Base-by-base conservation (phyloP, 331 rosid genomes). In the Malus hybrid region DNA sequence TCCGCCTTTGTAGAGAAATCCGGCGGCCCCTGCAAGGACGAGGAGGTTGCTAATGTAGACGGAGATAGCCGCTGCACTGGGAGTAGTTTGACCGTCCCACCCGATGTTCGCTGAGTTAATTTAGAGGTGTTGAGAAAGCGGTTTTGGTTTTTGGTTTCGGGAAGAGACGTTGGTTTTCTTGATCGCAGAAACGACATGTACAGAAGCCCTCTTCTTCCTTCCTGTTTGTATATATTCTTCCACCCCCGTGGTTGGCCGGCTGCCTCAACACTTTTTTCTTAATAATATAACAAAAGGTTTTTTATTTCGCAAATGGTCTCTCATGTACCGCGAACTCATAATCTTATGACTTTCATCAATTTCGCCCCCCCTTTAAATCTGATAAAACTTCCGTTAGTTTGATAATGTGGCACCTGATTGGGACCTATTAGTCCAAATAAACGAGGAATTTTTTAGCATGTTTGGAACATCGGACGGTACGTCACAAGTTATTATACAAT, bases 21-120 rank as follows among this genome's bases (percentile, higher is more conserved):
- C 34, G 44, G 63, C 12, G 91, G 86, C 29, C 89, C 79, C 64
- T 84, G 91, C 84, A 84, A 82, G 70, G 90, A 86, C 26, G 86
- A 77, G 81, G 70, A 78, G 32, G 86, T 80, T 44, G 72, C 83
- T 57, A 83, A 73, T 76, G 84, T 82, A 74, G 68, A 77, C 73
- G 55, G 79, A 36, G 72, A 63, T 33, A 34, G 74, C 78, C 74
- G 85, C 70, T 72, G 78, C 85, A 69, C 79, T 52, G 88, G 81
- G 44, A 86, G 82, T 6, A 68, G 79, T 75, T 60, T 82, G 78
- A 76, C 86, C 15, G 78, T 80, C 69, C 82, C 87, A 52, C 70
- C 83, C 70, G 86, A 83, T 82, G 84, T 75, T 72, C 34, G 67
- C 36, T 72, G 56, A 72, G 36, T 55, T 44, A 44, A 44, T 11